Evolutionary conservation across 2,329 filamentous ascomycete species (phyloP), one percentile per base, ranked within the genome.

Genomic region (Onygenales sp.): DNA sequence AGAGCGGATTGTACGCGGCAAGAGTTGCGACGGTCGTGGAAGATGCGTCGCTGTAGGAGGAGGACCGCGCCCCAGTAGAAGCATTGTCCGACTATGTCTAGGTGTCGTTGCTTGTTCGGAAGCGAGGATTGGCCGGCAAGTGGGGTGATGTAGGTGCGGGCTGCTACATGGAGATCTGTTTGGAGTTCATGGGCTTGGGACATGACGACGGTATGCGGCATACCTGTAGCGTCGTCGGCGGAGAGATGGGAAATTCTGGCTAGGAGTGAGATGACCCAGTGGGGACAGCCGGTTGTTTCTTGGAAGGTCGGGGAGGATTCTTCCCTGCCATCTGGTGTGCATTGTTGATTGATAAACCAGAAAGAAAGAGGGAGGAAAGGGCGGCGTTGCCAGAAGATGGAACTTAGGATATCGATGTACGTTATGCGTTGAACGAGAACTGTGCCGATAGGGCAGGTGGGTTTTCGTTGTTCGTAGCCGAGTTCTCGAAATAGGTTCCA

Each of bases 61-160:
- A 50, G 35, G 7, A 50, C 17, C 2, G 47, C 47, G 47, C 47
- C 39, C 47, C 47, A 50, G 47, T 50, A 50, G 47, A 50, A 50
- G 14, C 47, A 50, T 31, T 42, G 47, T 33, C 36, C 47, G 35
- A 50, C 47, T 4, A 50, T 2, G 9, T 50, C 47, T n/a, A 50
- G 47, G 38, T 50, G 36, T 39, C 27, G 21, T 39, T 32, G 47
- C 21, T 17, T 14, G 38, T 41, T 27, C 7, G 14, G 36, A 27
- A 27, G 5, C 21, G 21, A 27, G 21, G 21, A 27, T 42, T 11
- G 35, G 17, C 39, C 17, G 6, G 9, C 9, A 50, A 27, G 21
- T 2, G 17, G 7, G 17, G 46, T 10, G 47, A 50, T 39, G 35
- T 50, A 50, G 47, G 32, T 39, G 32, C 47, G 47, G 27, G 47